These are phyloP conservation scores for Bolboschoenoplectus hybrid DNA, from an alignment of 202 grass and related monocot species.

Conservation along the genomic window DNA sequence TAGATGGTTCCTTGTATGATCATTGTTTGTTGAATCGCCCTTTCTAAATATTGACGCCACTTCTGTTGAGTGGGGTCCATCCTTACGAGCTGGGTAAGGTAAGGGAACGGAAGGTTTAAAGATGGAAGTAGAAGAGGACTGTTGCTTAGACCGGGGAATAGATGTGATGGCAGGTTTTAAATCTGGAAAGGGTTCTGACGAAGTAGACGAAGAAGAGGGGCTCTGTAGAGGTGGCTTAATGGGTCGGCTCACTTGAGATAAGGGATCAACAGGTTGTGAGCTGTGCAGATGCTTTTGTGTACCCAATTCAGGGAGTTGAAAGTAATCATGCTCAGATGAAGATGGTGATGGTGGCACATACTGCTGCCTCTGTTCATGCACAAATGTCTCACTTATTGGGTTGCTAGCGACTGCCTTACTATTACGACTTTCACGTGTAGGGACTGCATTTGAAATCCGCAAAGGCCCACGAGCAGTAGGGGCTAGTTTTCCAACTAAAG, in stretches of 20 bases:
- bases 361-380: constrained; percentile 58
- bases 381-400: constrained; percentile 40
- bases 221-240: constrained; percentile 45
- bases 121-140: constrained; percentile 29
- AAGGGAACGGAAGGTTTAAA: constrained; percentile 29
- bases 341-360: constrained; percentile 63
- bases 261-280: constrained; percentile 42
- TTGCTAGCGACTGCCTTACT: neutral
- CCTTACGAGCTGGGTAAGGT: constrained; percentile 18
- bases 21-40: constrained; percentile 21
- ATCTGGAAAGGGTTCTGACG: constrained; percentile 38
- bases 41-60: constrained; percentile 14
- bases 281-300: constrained; percentile 21
- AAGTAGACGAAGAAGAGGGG: constrained; percentile 44
- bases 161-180: constrained; percentile 26
- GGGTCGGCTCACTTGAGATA: constrained; percentile 19
- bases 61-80: constrained; percentile 27
- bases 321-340: constrained; percentile 50
- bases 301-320: constrained; percentile 31
- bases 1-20: constrained; percentile 19
- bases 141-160: constrained; percentile 11
- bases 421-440: constrained; percentile 20
- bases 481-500: constrained; percentile 20
- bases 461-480: constrained; percentile 15
- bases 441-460: constrained; percentile 5